Evolutionary conservation across 225 moss, liverwort and hornwort species (phyloP).

Genomic region (Polytrichum formosum): DNA sequence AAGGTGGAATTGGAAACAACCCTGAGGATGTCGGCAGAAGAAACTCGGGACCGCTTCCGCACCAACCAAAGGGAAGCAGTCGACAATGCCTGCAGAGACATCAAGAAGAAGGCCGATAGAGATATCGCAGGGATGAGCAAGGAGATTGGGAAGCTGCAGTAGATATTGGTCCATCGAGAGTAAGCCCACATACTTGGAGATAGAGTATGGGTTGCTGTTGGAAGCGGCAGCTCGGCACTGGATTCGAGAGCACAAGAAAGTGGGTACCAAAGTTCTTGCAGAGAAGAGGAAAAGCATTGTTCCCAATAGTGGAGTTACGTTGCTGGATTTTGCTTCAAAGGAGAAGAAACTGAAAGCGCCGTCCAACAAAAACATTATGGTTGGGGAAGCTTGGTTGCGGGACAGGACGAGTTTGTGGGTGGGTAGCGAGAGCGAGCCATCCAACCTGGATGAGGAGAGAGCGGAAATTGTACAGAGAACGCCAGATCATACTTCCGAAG

Average conservation of each 20-base stretch:
- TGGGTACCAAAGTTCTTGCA: neutral
- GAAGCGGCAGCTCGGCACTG: slow-evolving; percentile 63
- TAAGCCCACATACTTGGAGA: slow-evolving; percentile 59
- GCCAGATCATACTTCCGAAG: neutral
- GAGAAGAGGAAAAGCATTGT: slow-evolving; percentile 4
- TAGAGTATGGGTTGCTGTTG: slow-evolving; percentile 62
- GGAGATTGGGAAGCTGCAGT: too few species aligned
- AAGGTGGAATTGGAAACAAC: too few species aligned
- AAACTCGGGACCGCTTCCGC: too few species aligned
- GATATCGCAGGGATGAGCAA: too few species aligned
- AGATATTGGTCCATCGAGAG: too few species aligned
- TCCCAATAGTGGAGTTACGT: slow-evolving; percentile 11
- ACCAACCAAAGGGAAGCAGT: too few species aligned
- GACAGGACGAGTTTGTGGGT: slow-evolving; percentile 19
- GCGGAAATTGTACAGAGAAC: slow-evolving; percentile 5
- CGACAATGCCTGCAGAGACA: too few species aligned
- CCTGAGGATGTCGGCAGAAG: too few species aligned
- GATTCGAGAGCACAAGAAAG: slow-evolving; percentile 33
- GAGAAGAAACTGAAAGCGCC: neutral
- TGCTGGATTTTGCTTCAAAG: slow-evolving; percentile 10
- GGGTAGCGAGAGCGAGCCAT: neutral
- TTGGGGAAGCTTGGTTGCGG: slow-evolving; percentile 18
- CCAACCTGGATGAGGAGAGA: neutral
- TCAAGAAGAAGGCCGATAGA: too few species aligned
- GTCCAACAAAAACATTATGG: neutral